These are phyloP conservation scores for Ajuga reptans DNA, from an alignment of 305 asterid species.

Conservation along the genomic window DNA sequence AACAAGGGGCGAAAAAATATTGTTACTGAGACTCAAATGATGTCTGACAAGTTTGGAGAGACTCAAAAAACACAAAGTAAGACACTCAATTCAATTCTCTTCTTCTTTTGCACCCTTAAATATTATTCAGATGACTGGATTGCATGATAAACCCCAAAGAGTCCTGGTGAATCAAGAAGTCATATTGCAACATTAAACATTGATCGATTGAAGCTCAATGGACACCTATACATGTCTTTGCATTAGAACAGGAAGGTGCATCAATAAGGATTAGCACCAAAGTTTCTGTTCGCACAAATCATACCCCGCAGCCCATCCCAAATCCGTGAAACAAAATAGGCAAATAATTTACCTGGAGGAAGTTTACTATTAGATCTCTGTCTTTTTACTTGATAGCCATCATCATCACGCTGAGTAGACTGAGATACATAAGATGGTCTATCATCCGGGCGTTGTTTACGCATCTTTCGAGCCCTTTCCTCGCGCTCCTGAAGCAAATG, in stretches of 20 bases:
- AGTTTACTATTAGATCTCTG: slow-evolving; percentile 59
- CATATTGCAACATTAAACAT: background rate
- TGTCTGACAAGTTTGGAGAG: slow-evolving; percentile 10
- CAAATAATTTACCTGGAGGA: slow-evolving; percentile 67
- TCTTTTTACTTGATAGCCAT: slow-evolving; percentile 49
- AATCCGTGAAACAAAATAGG: background rate
- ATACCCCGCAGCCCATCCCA: slow-evolving; percentile 7
- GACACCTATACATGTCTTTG: background rate
- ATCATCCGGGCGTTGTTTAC: slow-evolving; percentile 61
- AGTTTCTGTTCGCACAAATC: background rate
- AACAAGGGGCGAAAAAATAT: background rate
- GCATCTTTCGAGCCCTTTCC: slow-evolving; percentile 63
- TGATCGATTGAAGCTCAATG: background rate
- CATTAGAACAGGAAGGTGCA: background rate
- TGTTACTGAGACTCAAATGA: background rate
- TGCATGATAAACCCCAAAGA: background rate
- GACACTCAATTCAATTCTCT: background rate
- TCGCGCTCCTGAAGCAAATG: slow-evolving; percentile 70
- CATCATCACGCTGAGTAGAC: slow-evolving; percentile 46
- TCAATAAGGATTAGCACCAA: background rate
- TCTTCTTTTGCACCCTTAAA: background rate
- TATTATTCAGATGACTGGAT: background rate
- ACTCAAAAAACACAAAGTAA: background rate
- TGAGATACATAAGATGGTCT: slow-evolving; percentile 50
- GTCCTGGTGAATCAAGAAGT: background rate